Base-by-base conservation (phyloP, 306 rosid species). In the Ammopiptanthus mongolicus region DNA sequence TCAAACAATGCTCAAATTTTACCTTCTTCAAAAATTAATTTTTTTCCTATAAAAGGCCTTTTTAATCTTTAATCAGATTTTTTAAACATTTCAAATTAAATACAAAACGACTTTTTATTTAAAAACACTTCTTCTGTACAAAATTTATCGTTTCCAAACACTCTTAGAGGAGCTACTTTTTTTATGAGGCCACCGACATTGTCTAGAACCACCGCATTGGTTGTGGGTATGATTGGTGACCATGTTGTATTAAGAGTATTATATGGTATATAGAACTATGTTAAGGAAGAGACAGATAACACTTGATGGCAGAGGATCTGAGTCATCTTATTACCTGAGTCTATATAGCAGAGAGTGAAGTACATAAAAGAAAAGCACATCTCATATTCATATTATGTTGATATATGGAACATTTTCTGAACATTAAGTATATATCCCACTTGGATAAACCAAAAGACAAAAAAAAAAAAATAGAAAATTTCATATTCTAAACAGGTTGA, bases 101-200 rank as follows among this genome's bases (percentile, higher is more conserved):
- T n/a, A n/a, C n/a, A n/a, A n/a, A n/a, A n/a, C n/a, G n/a, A n/a
- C n/a, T n/a, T n/a, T n/a, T n/a, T n/a, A n/a, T n/a, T n/a, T n/a
- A n/a, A n/a, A n/a, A n/a, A n/a, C n/a, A n/a, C n/a, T n/a, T n/a
- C n/a, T n/a, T n/a, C n/a, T n/a, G n/a, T n/a, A n/a, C n/a, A n/a
- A n/a, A n/a, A n/a, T n/a, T n/a, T n/a, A n/a, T n/a, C n/a, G n/a
- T n/a, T n/a, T n/a, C n/a, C n/a, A n/a, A n/a, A n/a, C n/a, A n/a
- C n/a, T n/a, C n/a, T n/a, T n/a, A n/a, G n/a, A n/a, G n/a, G n/a
- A n/a, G n/a, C n/a, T n/a, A n/a, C n/a, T n/a, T 23, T 87, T 91
- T 53, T 88, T 83, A 78, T 84, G 19, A 82, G 83, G 33, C 88
- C 97, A 13, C 88, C 89, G 39, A 91, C 94, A 70, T 86, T 89